Evolutionary conservation across 2,329 filamentous ascomycete genomes (phyloP), one percentile per base, ranked within the genome.

Genomic region (Nothophaeocryptopus gaeumannii): DNA sequence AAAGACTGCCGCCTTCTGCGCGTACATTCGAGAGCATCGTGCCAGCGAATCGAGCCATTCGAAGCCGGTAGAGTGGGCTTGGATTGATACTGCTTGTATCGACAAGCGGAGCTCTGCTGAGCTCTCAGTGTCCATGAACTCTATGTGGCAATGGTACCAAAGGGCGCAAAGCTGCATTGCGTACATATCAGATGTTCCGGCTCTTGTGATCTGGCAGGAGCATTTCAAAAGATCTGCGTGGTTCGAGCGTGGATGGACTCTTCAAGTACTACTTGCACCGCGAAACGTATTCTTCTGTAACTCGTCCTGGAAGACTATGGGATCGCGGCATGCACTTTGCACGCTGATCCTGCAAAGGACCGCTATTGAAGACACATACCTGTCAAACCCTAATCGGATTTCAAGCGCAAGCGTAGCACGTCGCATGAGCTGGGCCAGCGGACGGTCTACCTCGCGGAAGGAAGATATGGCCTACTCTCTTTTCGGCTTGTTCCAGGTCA

Each of bases 221-320:
- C 41, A 47, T 30, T 26, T 8, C 3, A 26, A 10, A 10, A 32
- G 37, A 32, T 20, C 26, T 1, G 16, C 41, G 11, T 47, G 45
- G n/a, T n/a, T n/a, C n/a, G n/a, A n/a, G n/a, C n/a, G n/a, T n/a
- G n/a, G n/a, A n/a, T n/a, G n/a, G n/a, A 36, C 36, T 33, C 3
- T 36, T 38, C 57, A 58, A 41, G 57, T 58, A 14, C 40, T 60
- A 8, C 41, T 58, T 26, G 55, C 55, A 2, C 56, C 56, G 2
- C 15, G 20, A 2, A 39, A 31, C 3, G 45, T 57, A 2, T 36
- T 47, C 1, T 57, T 59, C 33, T 51, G 50, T 16, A 30, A 16
- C 2, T 30, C 33, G 15, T 13, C 37, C n/a, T n/a, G n/a, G n/a
- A n/a, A n/a, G n/a, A n/a, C n/a, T n/a, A n/a, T n/a, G n/a, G n/a